These are phyloP conservation scores for Raphanus raphanistrum DNA, from an alignment of 345 rosid genomes.

Conservation along the genomic window DNA sequence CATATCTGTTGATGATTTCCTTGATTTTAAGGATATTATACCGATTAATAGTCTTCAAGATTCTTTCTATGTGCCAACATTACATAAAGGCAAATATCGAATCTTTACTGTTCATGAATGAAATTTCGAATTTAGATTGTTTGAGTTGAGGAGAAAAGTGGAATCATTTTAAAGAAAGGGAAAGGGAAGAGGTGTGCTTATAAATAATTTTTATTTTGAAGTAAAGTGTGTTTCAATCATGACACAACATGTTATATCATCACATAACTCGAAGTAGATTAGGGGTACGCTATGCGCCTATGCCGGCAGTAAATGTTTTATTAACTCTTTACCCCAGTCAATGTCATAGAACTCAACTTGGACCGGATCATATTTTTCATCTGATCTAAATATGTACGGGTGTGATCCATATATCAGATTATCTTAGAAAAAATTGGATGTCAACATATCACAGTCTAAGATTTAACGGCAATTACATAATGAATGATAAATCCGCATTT, in stretches of 20 bases:
- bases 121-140: neutral
- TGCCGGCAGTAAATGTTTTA: neutral
- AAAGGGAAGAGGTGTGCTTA: neutral
- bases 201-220: slow-evolving; percentile 10
- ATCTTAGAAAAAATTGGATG: too few relatives aligned
- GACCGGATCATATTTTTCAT: too few relatives aligned
- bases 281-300: neutral
- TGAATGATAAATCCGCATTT: too few relatives aligned
- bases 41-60: neutral
- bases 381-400: too few relatives aligned
- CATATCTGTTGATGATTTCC: slow-evolving; percentile 5
- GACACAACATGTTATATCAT: slow-evolving; percentile 33
- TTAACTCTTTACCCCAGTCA: neutral
- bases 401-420: too few relatives aligned
- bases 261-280: neutral
- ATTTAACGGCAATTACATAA: too few relatives aligned
- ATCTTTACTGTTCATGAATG: neutral
- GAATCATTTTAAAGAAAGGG: slow-evolving; percentile 17
- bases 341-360: too few relatives aligned
- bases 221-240: slow-evolving; percentile 31
- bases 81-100: neutral
- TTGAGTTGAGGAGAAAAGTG: slow-evolving; percentile 12
- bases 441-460: too few relatives aligned
- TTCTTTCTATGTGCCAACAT: slow-evolving; percentile 3
- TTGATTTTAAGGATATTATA: slow-evolving; percentile 10